Percentiles rank a stretch among this genome's conserved stretches.
Evolutionary conservation across 2,329 filamentous ascomycete species (phyloP).

Genomic region (Diaporthe sp.): DNA sequence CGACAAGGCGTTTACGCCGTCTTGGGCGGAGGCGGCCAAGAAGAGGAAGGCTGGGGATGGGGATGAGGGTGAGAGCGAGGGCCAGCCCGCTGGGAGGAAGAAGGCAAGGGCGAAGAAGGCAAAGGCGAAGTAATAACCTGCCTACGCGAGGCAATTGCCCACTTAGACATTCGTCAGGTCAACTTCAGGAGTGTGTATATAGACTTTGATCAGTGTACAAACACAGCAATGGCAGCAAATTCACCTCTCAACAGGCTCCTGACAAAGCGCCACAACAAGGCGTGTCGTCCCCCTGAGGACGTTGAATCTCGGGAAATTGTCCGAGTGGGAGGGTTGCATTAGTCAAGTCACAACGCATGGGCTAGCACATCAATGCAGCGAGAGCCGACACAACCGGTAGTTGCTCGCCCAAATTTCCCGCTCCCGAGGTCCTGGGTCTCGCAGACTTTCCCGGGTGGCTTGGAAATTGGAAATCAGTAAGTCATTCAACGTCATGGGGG

Average conservation of each 20-base stretch:
- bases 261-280: background rate
- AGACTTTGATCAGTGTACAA: background rate
- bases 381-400: slow-evolving; percentile 17
- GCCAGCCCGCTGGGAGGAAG: background rate
- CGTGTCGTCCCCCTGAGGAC: background rate
- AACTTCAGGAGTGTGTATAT: background rate
- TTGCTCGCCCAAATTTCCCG: background rate
- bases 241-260: background rate
- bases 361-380: background rate
- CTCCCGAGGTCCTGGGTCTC: background rate
- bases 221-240: background rate
- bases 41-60: background rate
- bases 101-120: background rate
- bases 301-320: background rate
- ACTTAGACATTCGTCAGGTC: background rate
- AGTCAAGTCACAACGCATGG: slow-evolving; percentile 10
- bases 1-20: background rate
- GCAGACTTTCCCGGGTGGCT: background rate
- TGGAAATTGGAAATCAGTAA: background rate
- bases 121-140: background rate
- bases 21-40: background rate
- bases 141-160: background rate
- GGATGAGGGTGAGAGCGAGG: background rate
- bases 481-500: slow-evolving; percentile 27
- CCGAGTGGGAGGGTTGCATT: slow-evolving; percentile 22